These are phyloP conservation scores for Lachnellula hyalina DNA, from an alignment of 2,329 filamentous ascomycete genomes.

Conservation along the genomic window DNA sequence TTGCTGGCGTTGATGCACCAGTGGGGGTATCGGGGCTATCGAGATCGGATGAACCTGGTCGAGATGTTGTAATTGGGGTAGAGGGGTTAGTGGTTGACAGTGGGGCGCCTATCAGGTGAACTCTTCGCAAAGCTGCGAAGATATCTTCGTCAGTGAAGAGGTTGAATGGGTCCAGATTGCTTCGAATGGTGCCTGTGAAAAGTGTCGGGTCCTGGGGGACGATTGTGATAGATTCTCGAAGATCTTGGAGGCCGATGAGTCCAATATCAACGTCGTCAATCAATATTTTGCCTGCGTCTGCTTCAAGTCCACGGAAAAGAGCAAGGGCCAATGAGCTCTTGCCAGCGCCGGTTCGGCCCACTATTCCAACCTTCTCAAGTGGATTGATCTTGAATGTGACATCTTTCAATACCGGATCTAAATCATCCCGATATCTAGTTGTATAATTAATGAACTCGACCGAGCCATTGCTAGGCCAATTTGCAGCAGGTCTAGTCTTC, in stretches of 20 bases:
- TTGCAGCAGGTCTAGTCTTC: slow-evolving; percentile 67
- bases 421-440: slow-evolving; percentile 80
- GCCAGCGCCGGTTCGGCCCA: slow-evolving; percentile 89
- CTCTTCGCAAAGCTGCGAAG: slow-evolving; percentile 77
- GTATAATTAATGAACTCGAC: slow-evolving; percentile 88
- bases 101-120: slow-evolving; percentile 71
- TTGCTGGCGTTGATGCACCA: slow-evolving; percentile 42
- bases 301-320: slow-evolving; percentile 88
- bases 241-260: slow-evolving; percentile 82
- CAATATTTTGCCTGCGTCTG: slow-evolving; percentile 80
- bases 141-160: slow-evolving; percentile 87
- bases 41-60: slow-evolving; percentile 21
- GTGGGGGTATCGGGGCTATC: slow-evolving; percentile 28
- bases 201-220: slow-evolving; percentile 95
- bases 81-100: slow-evolving; percentile 25
- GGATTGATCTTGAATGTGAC: slow-evolving; percentile 83
- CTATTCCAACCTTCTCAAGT: slow-evolving; percentile 90
- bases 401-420: slow-evolving; percentile 79
- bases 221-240: slow-evolving; percentile 92
- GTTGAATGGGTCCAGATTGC: slow-evolving; percentile 88
- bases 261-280: slow-evolving; percentile 91
- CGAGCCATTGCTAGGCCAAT: slow-evolving; percentile 81
- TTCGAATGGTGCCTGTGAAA: slow-evolving; percentile 87
- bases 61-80: slow-evolving; percentile 32
- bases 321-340: slow-evolving; percentile 94